Percentiles rank a stretch among this genome's conserved stretches.
Evolutionary conservation across 345 rosid species (phyloP).

Genomic region (Orychophragmus violaceus): DNA sequence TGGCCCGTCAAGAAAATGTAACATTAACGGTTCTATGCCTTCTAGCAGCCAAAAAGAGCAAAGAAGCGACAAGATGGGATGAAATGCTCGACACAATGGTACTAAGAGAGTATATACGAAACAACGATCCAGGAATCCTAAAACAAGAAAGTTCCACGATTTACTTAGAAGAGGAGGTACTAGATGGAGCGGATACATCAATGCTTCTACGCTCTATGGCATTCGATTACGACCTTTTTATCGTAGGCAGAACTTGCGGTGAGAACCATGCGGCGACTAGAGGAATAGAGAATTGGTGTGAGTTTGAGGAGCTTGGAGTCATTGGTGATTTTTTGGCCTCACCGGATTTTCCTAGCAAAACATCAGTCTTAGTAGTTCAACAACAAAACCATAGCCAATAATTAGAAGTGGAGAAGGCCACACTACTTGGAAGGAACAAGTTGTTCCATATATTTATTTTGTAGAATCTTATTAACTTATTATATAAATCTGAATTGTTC

Average conservation of each 20-base stretch:
- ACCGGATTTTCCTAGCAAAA: slow-evolving; percentile 34
- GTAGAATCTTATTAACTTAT: background rate
- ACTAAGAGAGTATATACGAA: slow-evolving; percentile 24
- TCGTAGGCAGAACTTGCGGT: slow-evolving; percentile 42
- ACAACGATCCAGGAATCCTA: background rate
- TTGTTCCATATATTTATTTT: background rate
- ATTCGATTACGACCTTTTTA: slow-evolving; percentile 34
- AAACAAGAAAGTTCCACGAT: background rate
- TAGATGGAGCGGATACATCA: slow-evolving; percentile 40
- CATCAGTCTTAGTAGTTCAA: slow-evolving; percentile 30
- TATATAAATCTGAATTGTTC: background rate
- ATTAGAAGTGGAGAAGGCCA: background rate
- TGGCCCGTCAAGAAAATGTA: slow-evolving; percentile 27
- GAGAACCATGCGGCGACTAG: slow-evolving; percentile 27
- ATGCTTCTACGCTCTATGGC: slow-evolving; percentile 35
- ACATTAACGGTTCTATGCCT: slow-evolving; percentile 33
- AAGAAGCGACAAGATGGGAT: slow-evolving; percentile 25
- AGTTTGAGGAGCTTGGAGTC: slow-evolving; percentile 54
- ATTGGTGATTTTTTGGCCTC: slow-evolving; percentile 57
- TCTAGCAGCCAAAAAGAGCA: background rate
- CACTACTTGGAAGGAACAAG: no score
- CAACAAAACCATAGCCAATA: slow-evolving; percentile 19
- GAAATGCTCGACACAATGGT: slow-evolving; percentile 23
- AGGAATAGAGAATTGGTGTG: slow-evolving; percentile 47
- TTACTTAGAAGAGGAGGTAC: slow-evolving; percentile 29